These are phyloP conservation scores for Rauvolfia tetraphylla DNA, from an alignment of 257 asterid species.

Conservation along the genomic window DNA sequence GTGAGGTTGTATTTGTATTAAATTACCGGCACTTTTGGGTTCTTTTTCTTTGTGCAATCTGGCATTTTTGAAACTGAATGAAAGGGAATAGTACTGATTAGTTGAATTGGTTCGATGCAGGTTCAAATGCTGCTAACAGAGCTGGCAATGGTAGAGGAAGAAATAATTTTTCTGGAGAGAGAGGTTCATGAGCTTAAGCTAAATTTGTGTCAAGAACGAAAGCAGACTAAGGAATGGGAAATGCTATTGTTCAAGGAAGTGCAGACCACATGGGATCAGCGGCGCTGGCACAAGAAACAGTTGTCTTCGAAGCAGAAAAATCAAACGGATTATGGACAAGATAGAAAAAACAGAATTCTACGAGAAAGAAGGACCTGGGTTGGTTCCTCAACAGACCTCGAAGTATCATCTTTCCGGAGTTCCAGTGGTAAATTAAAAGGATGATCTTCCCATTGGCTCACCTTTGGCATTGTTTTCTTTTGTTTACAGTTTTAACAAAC, in stretches of 20 bases:
- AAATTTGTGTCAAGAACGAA: constrained; percentile 46
- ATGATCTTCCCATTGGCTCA: not conserved
- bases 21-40: too few relatives aligned
- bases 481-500: not conserved
- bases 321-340: constrained; percentile 23
- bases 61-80: not conserved
- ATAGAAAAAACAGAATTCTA: constrained; percentile 29
- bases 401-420: constrained; percentile 28
- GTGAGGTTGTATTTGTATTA: not conserved
- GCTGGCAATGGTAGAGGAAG: constrained; percentile 60
- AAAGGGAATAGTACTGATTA: not conserved
- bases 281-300: constrained; percentile 15
- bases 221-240: constrained; percentile 46
- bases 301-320: constrained; percentile 41
- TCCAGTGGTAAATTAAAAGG: constrained; percentile 25
- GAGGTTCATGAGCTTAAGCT: constrained; percentile 50
- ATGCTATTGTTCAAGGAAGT: constrained; percentile 33
- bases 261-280: constrained; percentile 36
- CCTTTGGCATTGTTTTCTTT: not conserved
- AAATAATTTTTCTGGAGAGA: constrained; percentile 67
- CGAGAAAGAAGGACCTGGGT: constrained; percentile 60
- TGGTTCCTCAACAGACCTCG: constrained; percentile 52
- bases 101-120: constrained; percentile 33
- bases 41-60: not conserved
- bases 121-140: constrained; percentile 77